Base-by-base conservation (phyloP, 2,329 filamentous ascomycete species). In the Orbilia blumenaviensis region DNA sequence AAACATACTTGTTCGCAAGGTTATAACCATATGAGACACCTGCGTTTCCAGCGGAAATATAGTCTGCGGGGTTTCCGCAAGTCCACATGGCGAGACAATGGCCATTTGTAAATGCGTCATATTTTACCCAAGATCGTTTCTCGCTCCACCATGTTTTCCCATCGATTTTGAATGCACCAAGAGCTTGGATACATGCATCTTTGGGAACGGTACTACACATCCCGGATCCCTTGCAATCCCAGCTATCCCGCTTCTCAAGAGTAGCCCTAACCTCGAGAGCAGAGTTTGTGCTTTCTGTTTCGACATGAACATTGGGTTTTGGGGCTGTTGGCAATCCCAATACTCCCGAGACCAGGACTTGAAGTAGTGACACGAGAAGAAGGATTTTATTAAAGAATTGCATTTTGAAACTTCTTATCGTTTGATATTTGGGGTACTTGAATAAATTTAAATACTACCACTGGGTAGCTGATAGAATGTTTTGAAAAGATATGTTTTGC, bases 191-290 rank as follows among this genome's bases (percentile, higher is more conserved):
- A 23, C 66, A 69, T 12, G 25, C 10, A n/a, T 62, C 29, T 1
- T 34, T 34, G 23, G n/a, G 32, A 21, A 61, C 10, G 29, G 42
- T 27, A 12, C 27, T 5, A 41, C 66, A 69, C 21, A 69, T 21
- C 9, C 29, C 8, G 29, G 66, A 69, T 16, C 66, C 66, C 9
- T 69, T 69, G 41, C 66, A 69, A 41, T 69, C 66, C n/a, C 36
- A 61, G 1, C 42, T 62, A 52, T 69, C 66, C 23, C 66, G 52
- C 16, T 52, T 69, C 9, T 34, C 25, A 14, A 61, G 56, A 7
- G 32, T 12, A 18, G 52, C 34, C 42, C 34, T 32, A 14, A 5
- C 16, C 7, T 63, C 42, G 14, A 50, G 41, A n/a, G 41, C 38
- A 27, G 21, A 7, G 21, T 46, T 36, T 7, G 36, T 5, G 16